phyloP scores from a whole-genome alignment of 805 yeast genomes.

The Candida maesae region DNA sequence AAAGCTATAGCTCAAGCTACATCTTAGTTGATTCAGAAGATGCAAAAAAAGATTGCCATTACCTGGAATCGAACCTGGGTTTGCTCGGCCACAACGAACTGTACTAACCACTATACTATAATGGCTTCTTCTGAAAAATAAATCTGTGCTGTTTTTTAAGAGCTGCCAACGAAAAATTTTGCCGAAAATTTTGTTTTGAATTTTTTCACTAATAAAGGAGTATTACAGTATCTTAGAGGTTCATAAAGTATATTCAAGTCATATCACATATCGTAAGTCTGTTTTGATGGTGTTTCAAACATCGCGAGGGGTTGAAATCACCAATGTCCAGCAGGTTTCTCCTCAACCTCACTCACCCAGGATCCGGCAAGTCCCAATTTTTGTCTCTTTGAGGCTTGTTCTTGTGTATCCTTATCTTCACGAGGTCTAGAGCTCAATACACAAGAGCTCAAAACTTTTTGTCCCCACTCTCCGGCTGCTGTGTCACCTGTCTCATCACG shows the following conservation, averaged over 20 bases:
- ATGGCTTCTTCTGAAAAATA: conserved; percentile 31
- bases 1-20: no score
- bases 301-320: conserved; percentile 8
- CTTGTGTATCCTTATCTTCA: conserved; percentile 3
- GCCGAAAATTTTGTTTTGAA: no score
- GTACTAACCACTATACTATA: conserved; percentile 67
- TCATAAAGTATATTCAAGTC: not conserved
- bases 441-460: conserved; percentile 59
- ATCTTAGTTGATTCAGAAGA: not conserved
- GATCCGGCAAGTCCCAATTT: conserved; percentile 33
- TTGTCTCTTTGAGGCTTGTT: conserved; percentile 21
- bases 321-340: conserved; percentile 33
- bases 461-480: conserved; percentile 93
- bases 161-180: not conserved
- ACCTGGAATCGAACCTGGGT: conserved; percentile 75
- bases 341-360: conserved; percentile 25
- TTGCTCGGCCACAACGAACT: conserved; percentile 70
- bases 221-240: no score
- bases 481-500: conserved; percentile 94
- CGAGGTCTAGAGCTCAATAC: conserved; percentile 27
- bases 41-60: conserved; percentile 42
- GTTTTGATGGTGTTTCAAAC: no score
- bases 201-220: no score
- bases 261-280: no score
- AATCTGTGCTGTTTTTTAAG: conserved; percentile 26